Conservation (phyloP, 139 green algal genomes). For the Edaphochlamys debaryana region DNA sequence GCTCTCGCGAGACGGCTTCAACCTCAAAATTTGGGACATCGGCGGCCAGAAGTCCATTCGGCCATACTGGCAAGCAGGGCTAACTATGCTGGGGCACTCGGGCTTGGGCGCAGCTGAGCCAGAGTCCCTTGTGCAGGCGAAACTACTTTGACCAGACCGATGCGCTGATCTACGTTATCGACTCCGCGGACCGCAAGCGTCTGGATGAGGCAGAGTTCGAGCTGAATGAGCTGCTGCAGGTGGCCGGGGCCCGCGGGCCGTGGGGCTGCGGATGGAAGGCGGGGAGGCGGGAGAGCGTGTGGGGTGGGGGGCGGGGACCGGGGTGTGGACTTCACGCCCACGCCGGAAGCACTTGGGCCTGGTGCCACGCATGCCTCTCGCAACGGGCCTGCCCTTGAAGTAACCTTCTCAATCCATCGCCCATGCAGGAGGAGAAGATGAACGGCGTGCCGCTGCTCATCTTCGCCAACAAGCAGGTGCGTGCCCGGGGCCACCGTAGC, state of each 20-base stretch:
- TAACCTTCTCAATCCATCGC: too few species aligned
- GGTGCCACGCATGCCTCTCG: too few species aligned
- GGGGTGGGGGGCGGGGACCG: too few species aligned
- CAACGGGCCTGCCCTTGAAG: too few species aligned
- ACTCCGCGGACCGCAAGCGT: slow-evolving; percentile 78
- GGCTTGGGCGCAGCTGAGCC: too few species aligned
- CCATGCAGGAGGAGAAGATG: slow-evolving; percentile 84
- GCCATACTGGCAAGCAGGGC: slow-evolving; percentile 83
- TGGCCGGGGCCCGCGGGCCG: too few species aligned
- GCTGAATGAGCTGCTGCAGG: slow-evolving; percentile 72
- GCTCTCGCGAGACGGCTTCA: slow-evolving; percentile 81
- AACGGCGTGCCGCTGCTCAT: slow-evolving; percentile 76
- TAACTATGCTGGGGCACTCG: too few species aligned
- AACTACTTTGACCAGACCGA: slow-evolving; percentile 91
- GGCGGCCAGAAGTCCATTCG: slow-evolving; percentile 86
- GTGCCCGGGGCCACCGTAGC: too few species aligned
- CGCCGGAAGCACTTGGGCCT: too few species aligned
- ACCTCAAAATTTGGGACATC: slow-evolving; percentile 91
- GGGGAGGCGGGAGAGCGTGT: too few species aligned
- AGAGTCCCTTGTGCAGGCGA: slow-evolving; percentile 59
- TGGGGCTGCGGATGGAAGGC: neutral
- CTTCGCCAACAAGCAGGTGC: slow-evolving; percentile 83
- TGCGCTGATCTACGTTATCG: slow-evolving; percentile 85
- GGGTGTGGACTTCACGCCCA: too few species aligned
- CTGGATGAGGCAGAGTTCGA: slow-evolving; percentile 77